These are phyloP conservation scores for Rutidosis leptorrhynchoides DNA, from an alignment of 129 eudicot genomes.

Conservation along the genomic window DNA sequence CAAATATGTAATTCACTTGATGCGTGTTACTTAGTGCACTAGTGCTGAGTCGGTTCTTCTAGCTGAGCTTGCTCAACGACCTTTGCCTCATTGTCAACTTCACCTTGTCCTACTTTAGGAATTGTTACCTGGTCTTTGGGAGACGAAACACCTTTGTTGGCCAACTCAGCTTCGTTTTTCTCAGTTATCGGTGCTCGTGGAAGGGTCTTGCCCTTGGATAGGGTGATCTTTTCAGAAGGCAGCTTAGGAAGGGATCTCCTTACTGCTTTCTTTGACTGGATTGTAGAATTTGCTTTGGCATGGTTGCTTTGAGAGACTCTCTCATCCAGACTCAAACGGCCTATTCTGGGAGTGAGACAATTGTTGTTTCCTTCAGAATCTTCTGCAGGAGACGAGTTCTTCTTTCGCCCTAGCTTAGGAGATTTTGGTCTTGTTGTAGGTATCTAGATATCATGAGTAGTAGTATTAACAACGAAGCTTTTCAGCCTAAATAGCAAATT, in stretches of 20 bases:
- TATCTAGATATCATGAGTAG: constrained; percentile 39
- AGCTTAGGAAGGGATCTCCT: constrained; percentile 84
- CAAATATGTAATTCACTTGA: no score
- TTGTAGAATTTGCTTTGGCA: constrained; percentile 40
- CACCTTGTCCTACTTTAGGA: no score
- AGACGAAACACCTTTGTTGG: no score
- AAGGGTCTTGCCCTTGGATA: no score
- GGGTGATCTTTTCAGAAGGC: constrained; percentile 63
- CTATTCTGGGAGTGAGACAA: constrained; percentile 33
- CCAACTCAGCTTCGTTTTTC: no score
- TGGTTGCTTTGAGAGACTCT: constrained; percentile 37
- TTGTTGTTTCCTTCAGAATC: constrained; percentile 49
- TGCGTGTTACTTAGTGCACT: no score
- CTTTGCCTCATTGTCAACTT: no score
- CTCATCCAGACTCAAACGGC: constrained; percentile 67
- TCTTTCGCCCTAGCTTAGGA: constrained; percentile 77
- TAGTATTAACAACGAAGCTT: background rate
- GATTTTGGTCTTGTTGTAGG: constrained; percentile 89
- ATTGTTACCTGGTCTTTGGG: no score
- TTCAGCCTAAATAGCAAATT: background rate
- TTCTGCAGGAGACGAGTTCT: constrained; percentile 40
- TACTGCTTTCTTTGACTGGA: constrained; percentile 50
- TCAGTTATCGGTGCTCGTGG: no score
- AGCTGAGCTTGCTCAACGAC: no score
- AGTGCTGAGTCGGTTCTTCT: no score